These are phyloP conservation scores for Cladosporium sp. DNA, from an alignment of 2,329 filamentous ascomycete genomes.

Conservation along the genomic window DNA sequence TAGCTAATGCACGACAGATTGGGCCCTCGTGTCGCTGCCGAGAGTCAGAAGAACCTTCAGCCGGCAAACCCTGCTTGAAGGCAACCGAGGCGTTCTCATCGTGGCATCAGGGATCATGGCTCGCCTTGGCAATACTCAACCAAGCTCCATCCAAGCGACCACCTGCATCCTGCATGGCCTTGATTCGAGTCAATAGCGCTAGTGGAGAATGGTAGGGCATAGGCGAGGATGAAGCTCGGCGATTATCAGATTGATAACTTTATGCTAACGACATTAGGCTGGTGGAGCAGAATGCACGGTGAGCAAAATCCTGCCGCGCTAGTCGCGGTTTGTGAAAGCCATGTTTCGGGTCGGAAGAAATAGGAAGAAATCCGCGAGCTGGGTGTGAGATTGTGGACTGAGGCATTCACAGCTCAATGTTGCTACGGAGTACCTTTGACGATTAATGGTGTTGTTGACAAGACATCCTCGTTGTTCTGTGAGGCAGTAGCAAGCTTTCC, in stretches of 20 bases:
- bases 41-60: neutral
- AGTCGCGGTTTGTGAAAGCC: neutral
- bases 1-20: neutral
- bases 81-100: neutral
- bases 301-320: constrained; percentile 1
- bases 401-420: neutral
- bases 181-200: neutral
- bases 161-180: constrained; percentile 6
- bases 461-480: too few relatives aligned
- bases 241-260: constrained; percentile 16
- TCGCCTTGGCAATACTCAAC: neutral
- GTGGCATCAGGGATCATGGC: neutral
- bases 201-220: neutral
- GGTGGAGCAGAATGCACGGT: constrained; percentile 3
- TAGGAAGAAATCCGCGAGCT: neutral
- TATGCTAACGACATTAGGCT: constrained; percentile 3
- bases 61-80: neutral
- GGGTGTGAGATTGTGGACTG: neutral
- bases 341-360: neutral
- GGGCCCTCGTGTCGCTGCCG: neutral
- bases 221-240: constrained; percentile 1
- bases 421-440: too few relatives aligned
- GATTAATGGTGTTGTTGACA: too few relatives aligned
- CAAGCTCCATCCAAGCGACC: constrained; percentile 8
- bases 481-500: too few relatives aligned